These are phyloP conservation scores for Lepraria neglecta DNA, from an alignment of 495 filamentous ascomycete genomes.

Conservation along the genomic window DNA sequence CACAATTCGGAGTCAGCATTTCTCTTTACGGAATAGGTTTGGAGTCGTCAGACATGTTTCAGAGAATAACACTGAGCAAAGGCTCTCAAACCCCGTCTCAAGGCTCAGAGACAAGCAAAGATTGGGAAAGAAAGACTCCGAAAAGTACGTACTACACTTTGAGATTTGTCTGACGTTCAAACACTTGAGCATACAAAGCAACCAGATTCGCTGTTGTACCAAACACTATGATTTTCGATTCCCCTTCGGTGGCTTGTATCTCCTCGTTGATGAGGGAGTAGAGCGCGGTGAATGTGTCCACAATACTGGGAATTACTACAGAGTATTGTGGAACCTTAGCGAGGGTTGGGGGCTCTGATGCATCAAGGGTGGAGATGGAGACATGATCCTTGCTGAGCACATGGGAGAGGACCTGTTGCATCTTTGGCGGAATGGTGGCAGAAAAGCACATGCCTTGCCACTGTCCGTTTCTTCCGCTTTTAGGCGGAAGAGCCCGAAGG, in stretches of 20 bases:
- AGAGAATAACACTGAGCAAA: no score
- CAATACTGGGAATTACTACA: conserved; percentile 48
- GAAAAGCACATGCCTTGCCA: conserved; percentile 71
- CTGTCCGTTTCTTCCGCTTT: conserved; percentile 35
- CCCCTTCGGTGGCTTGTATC: conserved; percentile 31
- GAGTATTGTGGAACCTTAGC: conserved; percentile 56
- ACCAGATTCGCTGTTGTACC: conserved; percentile 59
- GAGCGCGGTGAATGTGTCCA: conserved; percentile 48
- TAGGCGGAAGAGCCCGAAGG: conserved; percentile 50
- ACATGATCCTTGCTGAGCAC: conserved; percentile 52
- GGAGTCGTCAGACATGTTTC: no score
- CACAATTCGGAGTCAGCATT: no score
- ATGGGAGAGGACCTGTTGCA: conserved; percentile 53
- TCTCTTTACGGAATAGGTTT: no score
- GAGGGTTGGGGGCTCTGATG: conserved; percentile 55
- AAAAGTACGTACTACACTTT: conserved; percentile 31
- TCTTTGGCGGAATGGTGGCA: conserved; percentile 58
- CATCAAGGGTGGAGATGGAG: conserved; percentile 55
- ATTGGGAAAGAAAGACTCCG: no score
- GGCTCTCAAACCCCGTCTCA: no score
- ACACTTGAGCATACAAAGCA: conserved; percentile 48
- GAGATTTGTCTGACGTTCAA: conserved; percentile 40
- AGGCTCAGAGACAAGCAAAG: no score
- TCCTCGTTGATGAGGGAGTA: conserved; percentile 43
- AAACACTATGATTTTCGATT: conserved; percentile 64